Percentiles rank a stretch among this genome's conserved stretches.
Conservation (phyloP, 208 protist genomes). For the Herpetomonas tarakana region DNA sequence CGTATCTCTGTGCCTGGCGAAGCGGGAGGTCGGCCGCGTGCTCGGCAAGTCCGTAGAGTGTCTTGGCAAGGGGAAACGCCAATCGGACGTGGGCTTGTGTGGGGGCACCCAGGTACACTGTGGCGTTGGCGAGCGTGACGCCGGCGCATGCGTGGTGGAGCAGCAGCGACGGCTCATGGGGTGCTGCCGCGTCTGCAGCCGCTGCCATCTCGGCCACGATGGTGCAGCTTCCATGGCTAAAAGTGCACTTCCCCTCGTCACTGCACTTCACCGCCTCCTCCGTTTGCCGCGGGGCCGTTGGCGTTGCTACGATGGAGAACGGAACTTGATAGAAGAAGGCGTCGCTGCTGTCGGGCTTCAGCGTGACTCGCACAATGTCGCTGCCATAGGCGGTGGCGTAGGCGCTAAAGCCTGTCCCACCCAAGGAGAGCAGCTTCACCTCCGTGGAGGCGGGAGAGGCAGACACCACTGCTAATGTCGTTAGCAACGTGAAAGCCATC, state of each 20-base stretch:
- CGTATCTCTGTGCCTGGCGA: conserved; percentile 75
- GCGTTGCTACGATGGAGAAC: conserved; percentile 15
- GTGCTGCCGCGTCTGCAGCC: background rate
- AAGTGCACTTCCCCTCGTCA: conserved; percentile 13
- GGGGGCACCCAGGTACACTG: background rate
- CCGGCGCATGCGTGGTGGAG: conserved; percentile 18
- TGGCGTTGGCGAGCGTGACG: conserved; percentile 12
- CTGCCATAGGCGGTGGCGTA: conserved; percentile 25
- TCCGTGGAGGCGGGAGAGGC: too few relatives aligned
- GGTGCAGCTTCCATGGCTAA: conserved; percentile 29
- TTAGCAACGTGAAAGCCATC: too few relatives aligned
- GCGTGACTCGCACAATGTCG: conserved; percentile 29
- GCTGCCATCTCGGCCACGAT: conserved; percentile 8
- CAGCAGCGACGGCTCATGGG: background rate
- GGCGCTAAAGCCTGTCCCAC: background rate
- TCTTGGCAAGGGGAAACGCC: conserved; percentile 54
- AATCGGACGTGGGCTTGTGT: conserved; percentile 20
- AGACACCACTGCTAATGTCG: too few relatives aligned
- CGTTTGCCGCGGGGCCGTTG: conserved; percentile 2
- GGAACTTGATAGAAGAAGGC: conserved; percentile 31
- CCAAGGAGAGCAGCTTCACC: background rate
- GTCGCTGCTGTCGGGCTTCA: conserved; percentile 12
- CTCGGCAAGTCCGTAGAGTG: conserved; percentile 96
- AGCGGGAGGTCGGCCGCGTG: conserved; percentile 93
- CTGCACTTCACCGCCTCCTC: conserved; percentile 4